Percentiles rank a stretch among this genome's conserved stretches.
Evolutionary conservation across 2,329 filamentous ascomycete species (phyloP).

Genomic region (Colletotrichum aenigma): DNA sequence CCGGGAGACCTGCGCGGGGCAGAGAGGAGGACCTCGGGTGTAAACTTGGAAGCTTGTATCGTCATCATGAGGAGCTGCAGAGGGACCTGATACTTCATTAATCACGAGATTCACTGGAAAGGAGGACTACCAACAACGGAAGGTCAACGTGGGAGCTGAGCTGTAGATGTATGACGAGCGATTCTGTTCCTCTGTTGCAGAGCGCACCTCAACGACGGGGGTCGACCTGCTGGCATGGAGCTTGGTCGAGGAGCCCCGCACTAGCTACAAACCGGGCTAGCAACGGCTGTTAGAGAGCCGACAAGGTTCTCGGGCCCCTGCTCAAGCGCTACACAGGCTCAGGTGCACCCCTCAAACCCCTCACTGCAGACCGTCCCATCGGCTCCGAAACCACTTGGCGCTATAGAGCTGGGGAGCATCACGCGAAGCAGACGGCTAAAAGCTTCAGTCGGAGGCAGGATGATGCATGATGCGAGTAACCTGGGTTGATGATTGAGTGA

Average conservation of each 20-base stretch:
- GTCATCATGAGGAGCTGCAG: conserved; percentile 58
- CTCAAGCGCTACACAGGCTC: neutral
- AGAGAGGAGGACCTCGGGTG: conserved; percentile 76
- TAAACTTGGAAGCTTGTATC: conserved; percentile 72
- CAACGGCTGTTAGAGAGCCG: conserved; percentile 4
- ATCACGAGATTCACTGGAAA: neutral
- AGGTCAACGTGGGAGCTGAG: neutral
- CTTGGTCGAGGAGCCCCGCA: conserved; percentile 17
- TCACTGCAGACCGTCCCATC: neutral
- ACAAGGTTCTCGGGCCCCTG: conserved; percentile 12
- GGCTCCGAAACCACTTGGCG: neutral
- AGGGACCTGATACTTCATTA: neutral
- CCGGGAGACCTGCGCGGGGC: conserved; percentile 75
- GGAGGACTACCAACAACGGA: neutral
- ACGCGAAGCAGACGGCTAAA: neutral
- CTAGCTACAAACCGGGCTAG: conserved; percentile 17
- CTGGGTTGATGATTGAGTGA: neutral
- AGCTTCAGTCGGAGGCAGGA: neutral
- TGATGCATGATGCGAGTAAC: neutral
- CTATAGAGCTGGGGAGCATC: neutral
- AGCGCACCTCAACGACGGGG: neutral
- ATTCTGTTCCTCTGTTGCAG: neutral
- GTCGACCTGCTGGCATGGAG: conserved; percentile 9
- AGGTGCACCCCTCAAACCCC: neutral
- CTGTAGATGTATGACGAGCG: neutral